phyloP scores from a whole-genome alignment of 1,139 yeast species.

The Diutina catenulata region DNA sequence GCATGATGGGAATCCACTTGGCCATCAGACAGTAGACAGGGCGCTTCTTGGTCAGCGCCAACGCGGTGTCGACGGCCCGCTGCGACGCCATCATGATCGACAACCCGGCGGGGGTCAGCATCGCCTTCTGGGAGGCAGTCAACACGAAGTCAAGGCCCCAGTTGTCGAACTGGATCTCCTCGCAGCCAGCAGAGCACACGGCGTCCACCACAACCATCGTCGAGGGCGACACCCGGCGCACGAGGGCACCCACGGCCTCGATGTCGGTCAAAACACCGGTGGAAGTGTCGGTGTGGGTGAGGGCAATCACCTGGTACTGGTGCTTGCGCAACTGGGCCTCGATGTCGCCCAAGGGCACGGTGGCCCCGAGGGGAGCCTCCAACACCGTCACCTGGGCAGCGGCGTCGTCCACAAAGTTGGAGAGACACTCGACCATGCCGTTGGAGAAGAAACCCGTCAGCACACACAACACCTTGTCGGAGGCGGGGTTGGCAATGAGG shows the following conservation, averaged over 20 bases:
- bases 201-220: conserved; percentile 9
- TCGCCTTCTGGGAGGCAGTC: conserved; percentile 7
- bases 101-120: conserved; percentile 6
- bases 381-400: background rate
- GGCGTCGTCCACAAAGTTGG: conserved; percentile 4
- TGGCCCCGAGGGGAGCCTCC: conserved; percentile 5
- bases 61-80: conserved; percentile 5
- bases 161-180: conserved; percentile 9
- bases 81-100: conserved; percentile 6
- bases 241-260: conserved; percentile 6
- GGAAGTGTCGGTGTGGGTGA: conserved; percentile 9
- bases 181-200: conserved; percentile 9
- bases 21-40: conserved; percentile 1
- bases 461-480: conserved; percentile 6
- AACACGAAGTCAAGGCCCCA: conserved; percentile 10
- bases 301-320: conserved; percentile 6
- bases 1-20: conserved; percentile 6
- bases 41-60: background rate
- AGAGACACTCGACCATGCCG: conserved; percentile 6
- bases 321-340: background rate
- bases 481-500: conserved; percentile 1
- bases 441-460: conserved; percentile 6
- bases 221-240: conserved; percentile 7
- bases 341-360: conserved; percentile 1
- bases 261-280: conserved; percentile 9